Conservation (phyloP, 1,284 basidiomycete species). For the Rugosomyces carneus region DNA sequence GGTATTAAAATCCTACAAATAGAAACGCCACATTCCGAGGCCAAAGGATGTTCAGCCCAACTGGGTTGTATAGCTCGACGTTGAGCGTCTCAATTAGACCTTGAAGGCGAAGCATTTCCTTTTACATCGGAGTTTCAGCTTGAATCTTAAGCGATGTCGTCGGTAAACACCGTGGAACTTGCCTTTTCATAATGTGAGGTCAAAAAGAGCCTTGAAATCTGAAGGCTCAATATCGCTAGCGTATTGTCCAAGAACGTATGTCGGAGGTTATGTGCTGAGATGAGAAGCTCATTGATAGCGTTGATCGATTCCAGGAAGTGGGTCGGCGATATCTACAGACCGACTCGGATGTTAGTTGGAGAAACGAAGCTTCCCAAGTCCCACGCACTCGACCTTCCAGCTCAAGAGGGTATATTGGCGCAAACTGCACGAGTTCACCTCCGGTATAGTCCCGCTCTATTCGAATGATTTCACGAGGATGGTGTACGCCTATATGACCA, state of each 20-base stretch:
- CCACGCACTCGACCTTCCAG: conserved; percentile 72
- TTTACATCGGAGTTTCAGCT: not conserved
- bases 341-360: conserved; percentile 10
- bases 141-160: not conserved
- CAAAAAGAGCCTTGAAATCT: conserved; percentile 59
- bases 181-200: conserved; percentile 75
- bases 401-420: conserved; percentile 76
- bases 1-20: conserved; percentile 61
- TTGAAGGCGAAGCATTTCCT: conserved; percentile 76
- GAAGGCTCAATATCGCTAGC: conserved; percentile 67
- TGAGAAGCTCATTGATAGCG: conserved; percentile 73
- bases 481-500: conserved; percentile 76
- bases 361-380: not conserved
- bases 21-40: conserved; percentile 76
- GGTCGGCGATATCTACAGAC: conserved; percentile 66
- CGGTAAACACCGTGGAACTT: conserved; percentile 17
- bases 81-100: conserved; percentile 62
- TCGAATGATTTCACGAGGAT: conserved; percentile 79
- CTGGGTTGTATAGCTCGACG: conserved; percentile 65
- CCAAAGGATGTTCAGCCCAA: conserved; percentile 77
- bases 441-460: conserved; percentile 79
- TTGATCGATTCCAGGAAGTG: conserved; percentile 84
- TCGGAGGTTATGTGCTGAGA: conserved; percentile 67
- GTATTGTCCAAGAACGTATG: conserved; percentile 62
- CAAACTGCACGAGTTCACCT: conserved; percentile 77